Conservation (phyloP, 176 grass and related monocot genomes). For the Puya raimondii region DNA sequence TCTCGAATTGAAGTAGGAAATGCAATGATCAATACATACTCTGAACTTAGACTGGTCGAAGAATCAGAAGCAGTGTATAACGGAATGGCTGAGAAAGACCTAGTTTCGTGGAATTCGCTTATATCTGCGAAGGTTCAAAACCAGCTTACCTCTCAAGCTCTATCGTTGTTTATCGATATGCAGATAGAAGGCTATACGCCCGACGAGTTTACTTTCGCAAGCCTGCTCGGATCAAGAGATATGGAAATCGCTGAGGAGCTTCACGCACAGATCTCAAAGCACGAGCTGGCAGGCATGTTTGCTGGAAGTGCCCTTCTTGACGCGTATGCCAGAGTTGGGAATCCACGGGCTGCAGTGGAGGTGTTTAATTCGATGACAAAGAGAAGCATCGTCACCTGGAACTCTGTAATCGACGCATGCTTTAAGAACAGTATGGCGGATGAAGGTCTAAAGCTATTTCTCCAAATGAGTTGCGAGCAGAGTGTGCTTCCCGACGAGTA, state of each 20-base stretch:
- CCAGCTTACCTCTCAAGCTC: neutral
- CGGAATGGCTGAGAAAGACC: constrained; percentile 12
- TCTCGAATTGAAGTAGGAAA: constrained; percentile 16
- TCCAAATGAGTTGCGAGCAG: constrained; percentile 9
- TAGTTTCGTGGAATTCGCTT: constrained; percentile 22
- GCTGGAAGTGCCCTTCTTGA: constrained; percentile 18
- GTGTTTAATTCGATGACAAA: constrained; percentile 14
- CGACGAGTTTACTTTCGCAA: constrained; percentile 24
- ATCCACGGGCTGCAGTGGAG: neutral
- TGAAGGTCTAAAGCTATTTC: constrained; percentile 19
- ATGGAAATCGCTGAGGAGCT: constrained; percentile 1
- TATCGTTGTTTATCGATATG: constrained; percentile 20
- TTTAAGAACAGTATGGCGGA: constrained; percentile 6
- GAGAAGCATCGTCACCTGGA: constrained; percentile 10
- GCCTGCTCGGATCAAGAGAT: constrained; percentile 5
- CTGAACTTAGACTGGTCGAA: constrained; percentile 5
- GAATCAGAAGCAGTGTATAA: constrained; percentile 18
- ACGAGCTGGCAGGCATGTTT: constrained; percentile 4
- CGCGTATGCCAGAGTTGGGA: constrained; percentile 19
- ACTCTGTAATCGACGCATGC: constrained; percentile 21
- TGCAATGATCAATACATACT: constrained; percentile 20
- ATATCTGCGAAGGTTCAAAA: constrained; percentile 3
- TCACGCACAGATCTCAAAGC: constrained; percentile 16
- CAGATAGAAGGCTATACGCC: constrained; percentile 16
- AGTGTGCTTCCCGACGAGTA: constrained; percentile 18